Percentiles rank a stretch among this genome's conserved stretches.
Evolutionary conservation across 2,329 filamentous ascomycete genomes (phyloP).

Genomic region (Neopestalotiopsis sp.): DNA sequence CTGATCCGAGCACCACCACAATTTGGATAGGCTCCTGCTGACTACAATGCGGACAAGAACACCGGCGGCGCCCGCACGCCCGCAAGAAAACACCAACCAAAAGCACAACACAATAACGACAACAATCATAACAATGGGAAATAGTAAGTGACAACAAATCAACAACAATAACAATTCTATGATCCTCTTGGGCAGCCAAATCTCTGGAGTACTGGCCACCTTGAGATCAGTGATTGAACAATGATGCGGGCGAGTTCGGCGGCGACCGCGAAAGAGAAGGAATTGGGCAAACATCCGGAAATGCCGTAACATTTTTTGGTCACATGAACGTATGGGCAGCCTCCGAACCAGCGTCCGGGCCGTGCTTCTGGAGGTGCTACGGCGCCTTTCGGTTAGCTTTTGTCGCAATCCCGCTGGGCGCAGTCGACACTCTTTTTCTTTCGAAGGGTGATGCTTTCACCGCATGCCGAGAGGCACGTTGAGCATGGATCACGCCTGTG

Average conservation of each 20-base stretch:
- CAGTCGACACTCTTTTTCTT: neutral
- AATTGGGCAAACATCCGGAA: neutral
- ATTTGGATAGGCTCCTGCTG: neutral
- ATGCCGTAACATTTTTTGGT: neutral
- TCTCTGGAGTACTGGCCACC: neutral
- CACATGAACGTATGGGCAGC: neutral
- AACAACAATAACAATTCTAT: neutral
- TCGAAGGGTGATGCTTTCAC: neutral
- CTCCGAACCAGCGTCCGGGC: conserved; percentile 13
- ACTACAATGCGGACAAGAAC: neutral
- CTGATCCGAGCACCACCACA: neutral
- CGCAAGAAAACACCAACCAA: neutral
- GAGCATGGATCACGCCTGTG: neutral
- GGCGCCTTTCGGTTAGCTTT: neutral
- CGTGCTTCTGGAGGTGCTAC: conserved; percentile 7
- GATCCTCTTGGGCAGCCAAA: neutral
- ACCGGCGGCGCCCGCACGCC: neutral
- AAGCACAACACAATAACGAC: neutral
- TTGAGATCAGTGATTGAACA: neutral
- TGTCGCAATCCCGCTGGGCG: conserved; percentile 1
- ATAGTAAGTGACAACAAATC: neutral
- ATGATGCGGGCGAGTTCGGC: neutral
- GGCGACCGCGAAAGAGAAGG: conserved; percentile 3
- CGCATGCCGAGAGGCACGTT: neutral
- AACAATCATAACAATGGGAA: neutral